A percentile compares a stretch with the other conserved stretches of the same genome.
Evolutionary conservation across 345 rosid genomes (phyloP).

Genomic region (Citrus maxima): DNA sequence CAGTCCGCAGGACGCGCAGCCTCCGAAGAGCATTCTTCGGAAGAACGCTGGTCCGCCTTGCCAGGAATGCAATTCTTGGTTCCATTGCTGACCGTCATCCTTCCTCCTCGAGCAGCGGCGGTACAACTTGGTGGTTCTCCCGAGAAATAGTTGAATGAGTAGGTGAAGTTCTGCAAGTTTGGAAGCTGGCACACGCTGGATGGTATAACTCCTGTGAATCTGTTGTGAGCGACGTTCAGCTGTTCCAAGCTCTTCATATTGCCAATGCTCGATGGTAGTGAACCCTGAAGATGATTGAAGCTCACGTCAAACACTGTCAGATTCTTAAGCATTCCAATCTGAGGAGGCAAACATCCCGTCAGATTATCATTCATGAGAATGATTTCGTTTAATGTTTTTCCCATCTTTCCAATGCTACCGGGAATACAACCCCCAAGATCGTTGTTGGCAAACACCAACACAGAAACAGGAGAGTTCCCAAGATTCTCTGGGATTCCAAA

Average conservation of each 20-base stretch:
- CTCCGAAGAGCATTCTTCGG: conserved; percentile 44
- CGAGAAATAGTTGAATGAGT: conserved; percentile 59
- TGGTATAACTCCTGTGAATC: conserved; percentile 60
- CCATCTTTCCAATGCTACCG: conserved; percentile 63
- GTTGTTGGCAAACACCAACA: conserved; percentile 64
- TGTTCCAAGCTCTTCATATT: conserved; percentile 69
- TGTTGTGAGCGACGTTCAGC: conserved; percentile 58
- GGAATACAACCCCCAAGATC: conserved; percentile 84
- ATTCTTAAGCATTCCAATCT: conserved; percentile 55
- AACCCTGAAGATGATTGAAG: conserved; percentile 52
- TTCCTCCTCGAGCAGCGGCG: conserved; percentile 26
- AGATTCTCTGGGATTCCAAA: conserved; percentile 64
- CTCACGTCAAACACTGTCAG: conserved; percentile 66
- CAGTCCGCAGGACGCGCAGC: conserved; percentile 60
- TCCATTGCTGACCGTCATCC: conserved; percentile 23
- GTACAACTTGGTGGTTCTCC: conserved; percentile 58
- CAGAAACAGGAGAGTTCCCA: conserved; percentile 74
- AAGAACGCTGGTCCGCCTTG: conserved; percentile 47
- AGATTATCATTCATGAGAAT: conserved; percentile 70
- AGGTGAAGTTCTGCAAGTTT: conserved; percentile 57
- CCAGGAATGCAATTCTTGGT: conserved; percentile 51
- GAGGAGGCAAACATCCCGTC: conserved; percentile 69
- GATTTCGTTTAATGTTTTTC: conserved; percentile 59
- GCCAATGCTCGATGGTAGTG: conserved; percentile 47
- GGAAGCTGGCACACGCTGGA: conserved; percentile 51